phyloP scores from a whole-genome alignment of 176 grass and related monocot species.

The Tillandsia leiboldiana region DNA sequence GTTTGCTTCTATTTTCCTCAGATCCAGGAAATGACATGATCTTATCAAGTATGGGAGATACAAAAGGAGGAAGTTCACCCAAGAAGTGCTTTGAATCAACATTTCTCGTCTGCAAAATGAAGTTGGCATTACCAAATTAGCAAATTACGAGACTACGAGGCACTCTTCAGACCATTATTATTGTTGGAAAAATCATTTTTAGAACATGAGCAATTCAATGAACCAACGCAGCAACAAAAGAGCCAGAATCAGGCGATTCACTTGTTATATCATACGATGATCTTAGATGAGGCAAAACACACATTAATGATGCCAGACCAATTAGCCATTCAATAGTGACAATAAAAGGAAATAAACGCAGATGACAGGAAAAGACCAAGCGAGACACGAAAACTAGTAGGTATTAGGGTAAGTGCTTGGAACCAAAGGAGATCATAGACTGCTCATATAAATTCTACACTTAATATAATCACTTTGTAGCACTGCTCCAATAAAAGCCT shows the following conservation, averaged over 20 bases:
- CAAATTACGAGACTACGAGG: neutral
- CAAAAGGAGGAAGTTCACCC: slow-evolving; percentile 72
- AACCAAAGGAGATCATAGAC: no score
- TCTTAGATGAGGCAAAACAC: neutral
- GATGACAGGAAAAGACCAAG: neutral
- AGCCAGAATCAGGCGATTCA: neutral
- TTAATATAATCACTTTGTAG: no score
- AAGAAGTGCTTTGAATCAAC: slow-evolving; percentile 87
- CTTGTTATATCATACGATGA: neutral
- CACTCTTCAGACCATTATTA: neutral
- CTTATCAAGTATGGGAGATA: slow-evolving; percentile 52
- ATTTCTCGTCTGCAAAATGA: slow-evolving; percentile 49
- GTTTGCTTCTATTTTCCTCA: slow-evolving; percentile 25
- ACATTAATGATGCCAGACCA: neutral
- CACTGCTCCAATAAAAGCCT: no score
- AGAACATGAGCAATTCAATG: neutral
- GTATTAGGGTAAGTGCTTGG: neutral
- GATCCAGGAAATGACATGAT: slow-evolving; percentile 48
- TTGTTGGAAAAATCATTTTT: neutral
- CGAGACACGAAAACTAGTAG: neutral
- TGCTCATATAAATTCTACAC: no score
- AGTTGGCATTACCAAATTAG: neutral
- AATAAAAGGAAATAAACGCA: neutral
- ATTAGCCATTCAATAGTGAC: neutral
- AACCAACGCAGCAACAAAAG: neutral